Conservation (phyloP, 345 rosid species). For the Eucalyptus sp. region DNA sequence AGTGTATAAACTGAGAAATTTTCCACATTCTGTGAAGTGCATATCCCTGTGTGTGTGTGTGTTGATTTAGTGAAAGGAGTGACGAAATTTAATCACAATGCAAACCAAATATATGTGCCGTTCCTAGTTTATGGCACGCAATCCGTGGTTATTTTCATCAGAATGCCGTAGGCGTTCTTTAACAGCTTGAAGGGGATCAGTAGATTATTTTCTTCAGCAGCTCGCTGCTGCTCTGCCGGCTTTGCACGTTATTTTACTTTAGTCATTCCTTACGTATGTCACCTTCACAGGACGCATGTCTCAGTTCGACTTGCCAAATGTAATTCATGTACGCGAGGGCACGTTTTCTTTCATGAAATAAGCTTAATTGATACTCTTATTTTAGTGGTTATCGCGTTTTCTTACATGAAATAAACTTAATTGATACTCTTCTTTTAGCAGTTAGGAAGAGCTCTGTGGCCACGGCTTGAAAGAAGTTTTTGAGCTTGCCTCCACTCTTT, state of each 20-base stretch:
- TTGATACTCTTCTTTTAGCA: background rate
- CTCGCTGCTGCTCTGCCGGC: background rate
- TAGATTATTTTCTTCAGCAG: background rate
- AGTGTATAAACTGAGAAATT: background rate
- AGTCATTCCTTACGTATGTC: background rate
- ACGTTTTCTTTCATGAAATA: background rate
- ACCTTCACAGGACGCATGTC: background rate
- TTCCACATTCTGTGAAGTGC: background rate
- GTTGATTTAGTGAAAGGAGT: background rate
- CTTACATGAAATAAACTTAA: background rate
- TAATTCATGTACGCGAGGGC: background rate
- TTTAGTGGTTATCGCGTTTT: too few species aligned
- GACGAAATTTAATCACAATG: background rate
- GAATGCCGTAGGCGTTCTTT: background rate
- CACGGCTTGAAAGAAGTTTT: background rate
- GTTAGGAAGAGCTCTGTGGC: background rate
- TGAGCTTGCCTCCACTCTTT: background rate
- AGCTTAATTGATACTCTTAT: background rate
- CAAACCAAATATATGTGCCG: background rate
- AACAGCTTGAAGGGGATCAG: background rate
- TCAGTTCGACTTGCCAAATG: background rate
- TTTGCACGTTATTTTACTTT: background rate
- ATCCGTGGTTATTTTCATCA: background rate
- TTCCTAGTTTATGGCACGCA: background rate
- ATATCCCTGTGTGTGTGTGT: background rate